phyloP scores from a whole-genome alignment of 192 early-diverging fungal species.

The Podila verticillata region DNA sequence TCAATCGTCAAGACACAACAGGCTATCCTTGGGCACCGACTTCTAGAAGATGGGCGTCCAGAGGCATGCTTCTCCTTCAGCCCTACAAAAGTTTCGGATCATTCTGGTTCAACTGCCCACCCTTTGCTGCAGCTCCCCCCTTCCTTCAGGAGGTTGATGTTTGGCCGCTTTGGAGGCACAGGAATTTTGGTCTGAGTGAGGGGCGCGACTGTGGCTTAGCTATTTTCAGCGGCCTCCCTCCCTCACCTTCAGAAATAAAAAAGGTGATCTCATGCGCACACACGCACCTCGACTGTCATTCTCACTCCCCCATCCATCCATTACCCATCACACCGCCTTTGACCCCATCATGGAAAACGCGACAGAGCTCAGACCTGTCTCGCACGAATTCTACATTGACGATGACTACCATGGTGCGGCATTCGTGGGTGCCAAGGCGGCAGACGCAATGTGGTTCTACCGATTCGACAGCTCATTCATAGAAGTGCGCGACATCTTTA shows the following conservation, averaged over 20 bases:
- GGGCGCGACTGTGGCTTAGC: background rate
- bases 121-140: no score
- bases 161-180: no score
- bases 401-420: slow-evolving; percentile 41
- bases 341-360: slow-evolving; percentile 16
- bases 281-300: background rate
- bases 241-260: background rate
- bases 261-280: background rate
- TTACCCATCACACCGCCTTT: background rate
- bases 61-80: no score
- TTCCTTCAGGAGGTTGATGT: no score
- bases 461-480: slow-evolving; percentile 42
- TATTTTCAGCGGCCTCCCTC: background rate
- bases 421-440: slow-evolving; percentile 36
- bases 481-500: slow-evolving; percentile 48
- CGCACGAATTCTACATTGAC: slow-evolving; percentile 41
- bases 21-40: no score
- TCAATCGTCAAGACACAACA: no score
- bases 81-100: no score
- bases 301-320: background rate
- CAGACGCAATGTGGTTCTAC: slow-evolving; percentile 47
- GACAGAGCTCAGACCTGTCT: slow-evolving; percentile 47
- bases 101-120: no score
- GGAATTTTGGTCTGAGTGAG: background rate
- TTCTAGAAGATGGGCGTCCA: no score